These are phyloP conservation scores for Spatholobus suberectus DNA, from an alignment of 306 rosid genomes.

Conservation along the genomic window DNA sequence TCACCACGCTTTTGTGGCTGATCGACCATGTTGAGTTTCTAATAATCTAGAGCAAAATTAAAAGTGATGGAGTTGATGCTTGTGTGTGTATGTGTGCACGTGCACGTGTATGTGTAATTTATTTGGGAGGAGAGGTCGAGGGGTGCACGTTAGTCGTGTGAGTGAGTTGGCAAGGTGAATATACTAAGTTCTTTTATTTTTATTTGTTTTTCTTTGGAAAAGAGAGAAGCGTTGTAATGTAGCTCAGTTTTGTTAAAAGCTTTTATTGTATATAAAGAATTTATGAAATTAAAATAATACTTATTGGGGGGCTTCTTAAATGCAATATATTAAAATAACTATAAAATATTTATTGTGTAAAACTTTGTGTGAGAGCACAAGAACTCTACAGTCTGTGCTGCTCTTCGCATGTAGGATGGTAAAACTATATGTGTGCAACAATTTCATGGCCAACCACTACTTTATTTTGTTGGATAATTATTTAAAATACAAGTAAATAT, in stretches of 20 bases:
- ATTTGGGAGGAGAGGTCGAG: too few species aligned
- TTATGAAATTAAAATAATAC: neutral
- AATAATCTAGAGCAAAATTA: neutral
- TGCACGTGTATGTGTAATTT: too few species aligned
- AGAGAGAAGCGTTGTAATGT: constrained; percentile 47
- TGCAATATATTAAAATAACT: neutral
- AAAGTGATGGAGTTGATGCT: constrained; percentile 20
- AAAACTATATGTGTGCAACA: constrained; percentile 24
- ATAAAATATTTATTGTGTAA: neutral
- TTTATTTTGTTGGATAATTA: too few species aligned
- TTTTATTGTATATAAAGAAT: too few species aligned
- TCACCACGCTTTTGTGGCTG: constrained; percentile 14
- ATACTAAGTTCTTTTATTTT: constrained; percentile 33
- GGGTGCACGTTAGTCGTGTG: constrained; percentile 70
- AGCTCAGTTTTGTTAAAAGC: too few species aligned
- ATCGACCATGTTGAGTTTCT: constrained; percentile 42
- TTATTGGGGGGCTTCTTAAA: constrained; percentile 33
- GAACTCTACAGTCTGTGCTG: constrained; percentile 31
- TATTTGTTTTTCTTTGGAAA: too few species aligned
- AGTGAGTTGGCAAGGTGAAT: constrained; percentile 58
- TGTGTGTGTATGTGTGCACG: neutral
- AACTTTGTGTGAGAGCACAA: constrained; percentile 27
- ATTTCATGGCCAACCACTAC: too few species aligned
- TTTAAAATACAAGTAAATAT: too few species aligned
- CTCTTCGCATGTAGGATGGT: constrained; percentile 35